Percentiles rank a stretch among this genome's conserved stretches.
These are phyloP conservation scores for Immersiporthe knoxdaviesiana DNA, from an alignment of 2,329 filamentous ascomycete genomes.

Conservation along the genomic window DNA sequence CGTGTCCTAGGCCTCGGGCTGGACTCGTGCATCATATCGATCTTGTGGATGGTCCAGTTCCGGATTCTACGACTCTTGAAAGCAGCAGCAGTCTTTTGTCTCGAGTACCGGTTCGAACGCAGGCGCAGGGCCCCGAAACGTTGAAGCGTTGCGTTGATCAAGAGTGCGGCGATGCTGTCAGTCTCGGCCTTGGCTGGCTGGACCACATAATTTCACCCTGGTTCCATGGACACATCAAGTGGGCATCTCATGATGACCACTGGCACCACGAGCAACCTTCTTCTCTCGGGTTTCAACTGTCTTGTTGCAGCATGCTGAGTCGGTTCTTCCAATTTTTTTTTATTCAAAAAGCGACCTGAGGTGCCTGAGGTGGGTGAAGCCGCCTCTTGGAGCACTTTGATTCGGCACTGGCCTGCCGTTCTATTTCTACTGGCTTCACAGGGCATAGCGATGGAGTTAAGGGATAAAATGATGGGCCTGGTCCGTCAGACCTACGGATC, in stretches of 20 bases:
- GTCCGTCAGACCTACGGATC: neutral
- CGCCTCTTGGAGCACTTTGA: neutral
- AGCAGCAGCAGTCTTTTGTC: neutral
- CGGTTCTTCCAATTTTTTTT: too few relatives aligned
- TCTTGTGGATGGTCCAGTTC: neutral
- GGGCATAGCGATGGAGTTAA: neutral
- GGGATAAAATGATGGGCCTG: neutral
- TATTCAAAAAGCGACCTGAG: neutral
- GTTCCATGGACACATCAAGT: neutral
- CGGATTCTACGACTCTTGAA: neutral
- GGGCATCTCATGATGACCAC: neutral
- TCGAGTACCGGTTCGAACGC: neutral
- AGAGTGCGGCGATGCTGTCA: neutral
- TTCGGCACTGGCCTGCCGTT: neutral
- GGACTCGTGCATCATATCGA: neutral
- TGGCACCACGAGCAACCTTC: neutral
- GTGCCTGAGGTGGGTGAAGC: neutral
- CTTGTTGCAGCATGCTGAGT: neutral
- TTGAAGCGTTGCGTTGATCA: neutral
- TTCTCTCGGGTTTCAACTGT: neutral
- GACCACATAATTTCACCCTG: neutral
- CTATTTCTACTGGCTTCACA: neutral
- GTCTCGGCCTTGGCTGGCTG: neutral
- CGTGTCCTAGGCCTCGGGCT: neutral
- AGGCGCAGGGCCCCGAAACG: neutral